These are phyloP conservation scores for Alternaria sp. DNA, from an alignment of 2,329 filamentous ascomycete genomes.

Conservation along the genomic window DNA sequence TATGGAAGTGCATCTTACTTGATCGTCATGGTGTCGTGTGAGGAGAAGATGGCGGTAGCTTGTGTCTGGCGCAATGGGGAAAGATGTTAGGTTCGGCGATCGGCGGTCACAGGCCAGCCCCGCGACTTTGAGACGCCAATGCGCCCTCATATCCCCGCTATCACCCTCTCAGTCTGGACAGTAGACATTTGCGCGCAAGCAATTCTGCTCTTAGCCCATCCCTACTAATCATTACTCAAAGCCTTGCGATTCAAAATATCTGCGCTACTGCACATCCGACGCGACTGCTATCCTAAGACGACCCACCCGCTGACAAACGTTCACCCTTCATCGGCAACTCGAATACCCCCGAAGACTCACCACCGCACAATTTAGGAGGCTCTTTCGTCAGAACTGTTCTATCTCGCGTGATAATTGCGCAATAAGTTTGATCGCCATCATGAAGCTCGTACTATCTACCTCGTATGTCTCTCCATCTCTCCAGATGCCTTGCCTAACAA, in stretches of 20 bases:
- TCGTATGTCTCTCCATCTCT: slow-evolving; percentile 66
- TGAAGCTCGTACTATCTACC: slow-evolving; percentile 84
- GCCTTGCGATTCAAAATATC: neutral
- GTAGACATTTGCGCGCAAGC: neutral
- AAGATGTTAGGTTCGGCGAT: slow-evolving; percentile 21
- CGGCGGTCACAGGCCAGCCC: slow-evolving; percentile 27
- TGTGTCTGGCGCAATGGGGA: slow-evolving; percentile 8
- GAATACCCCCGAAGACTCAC: neutral
- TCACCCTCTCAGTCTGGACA: neutral
- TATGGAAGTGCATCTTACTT: slow-evolving; percentile 51
- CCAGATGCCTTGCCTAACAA: slow-evolving; percentile 51
- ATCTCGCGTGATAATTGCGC: neutral
- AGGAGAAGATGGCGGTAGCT: slow-evolving; percentile 10
- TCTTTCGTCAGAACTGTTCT: neutral
- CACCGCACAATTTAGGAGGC: neutral
- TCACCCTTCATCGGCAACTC: neutral
- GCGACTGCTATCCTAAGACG: slow-evolving; percentile 3
- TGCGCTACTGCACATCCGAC: neutral
- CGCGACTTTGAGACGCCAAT: slow-evolving; percentile 32
- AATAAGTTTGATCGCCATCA: slow-evolving; percentile 54
- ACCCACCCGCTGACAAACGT: slow-evolving; percentile 32
- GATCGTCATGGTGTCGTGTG: slow-evolving; percentile 58
- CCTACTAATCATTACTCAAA: neutral
- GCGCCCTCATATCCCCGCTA: slow-evolving; percentile 21
- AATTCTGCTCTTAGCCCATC: neutral